These are phyloP conservation scores for Articulospora tetracladia DNA, from an alignment of 495 filamentous ascomycete species.

Conservation along the genomic window DNA sequence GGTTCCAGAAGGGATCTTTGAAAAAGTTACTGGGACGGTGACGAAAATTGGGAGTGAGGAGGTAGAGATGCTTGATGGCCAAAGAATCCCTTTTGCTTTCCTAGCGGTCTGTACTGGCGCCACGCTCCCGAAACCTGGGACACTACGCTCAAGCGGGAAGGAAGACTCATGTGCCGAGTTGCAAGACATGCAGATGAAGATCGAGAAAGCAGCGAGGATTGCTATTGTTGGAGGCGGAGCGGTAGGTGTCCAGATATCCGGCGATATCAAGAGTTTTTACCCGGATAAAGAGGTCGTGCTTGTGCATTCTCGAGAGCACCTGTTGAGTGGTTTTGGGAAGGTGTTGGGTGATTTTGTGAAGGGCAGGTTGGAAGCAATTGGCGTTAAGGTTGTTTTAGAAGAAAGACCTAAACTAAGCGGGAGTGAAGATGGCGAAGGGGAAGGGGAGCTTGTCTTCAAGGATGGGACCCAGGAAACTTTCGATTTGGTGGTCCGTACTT, in stretches of 20 bases:
- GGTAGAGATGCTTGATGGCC: slow-evolving; percentile 19
- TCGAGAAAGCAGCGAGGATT: slow-evolving; percentile 39
- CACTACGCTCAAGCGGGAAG: slow-evolving; percentile 39
- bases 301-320: slow-evolving; percentile 49
- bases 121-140: slow-evolving; percentile 48
- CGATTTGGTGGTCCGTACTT: slow-evolving; percentile 35
- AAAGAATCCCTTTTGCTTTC: slow-evolving; percentile 49
- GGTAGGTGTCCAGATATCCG: slow-evolving; percentile 57
- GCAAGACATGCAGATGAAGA: slow-evolving; percentile 30
- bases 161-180: slow-evolving; percentile 44
- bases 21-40: slow-evolving; percentile 29
- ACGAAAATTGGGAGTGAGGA: slow-evolving; percentile 26
- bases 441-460: slow-evolving; percentile 22
- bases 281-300: slow-evolving; percentile 54
- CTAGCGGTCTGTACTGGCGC: slow-evolving; percentile 53
- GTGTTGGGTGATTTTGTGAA: slow-evolving; percentile 42
- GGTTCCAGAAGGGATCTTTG: slow-evolving; percentile 25
- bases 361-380: slow-evolving; percentile 34
- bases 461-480: slow-evolving; percentile 29
- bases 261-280: slow-evolving; percentile 55
- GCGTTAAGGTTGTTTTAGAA: slow-evolving; percentile 37
- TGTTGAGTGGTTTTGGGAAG: slow-evolving; percentile 51
- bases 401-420: slow-evolving; percentile 28
- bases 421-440: slow-evolving; percentile 13
- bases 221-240: slow-evolving; percentile 58